phyloP scores from a whole-genome alignment of 2,329 filamentous ascomycete genomes.

The Blumeria hordei region DNA sequence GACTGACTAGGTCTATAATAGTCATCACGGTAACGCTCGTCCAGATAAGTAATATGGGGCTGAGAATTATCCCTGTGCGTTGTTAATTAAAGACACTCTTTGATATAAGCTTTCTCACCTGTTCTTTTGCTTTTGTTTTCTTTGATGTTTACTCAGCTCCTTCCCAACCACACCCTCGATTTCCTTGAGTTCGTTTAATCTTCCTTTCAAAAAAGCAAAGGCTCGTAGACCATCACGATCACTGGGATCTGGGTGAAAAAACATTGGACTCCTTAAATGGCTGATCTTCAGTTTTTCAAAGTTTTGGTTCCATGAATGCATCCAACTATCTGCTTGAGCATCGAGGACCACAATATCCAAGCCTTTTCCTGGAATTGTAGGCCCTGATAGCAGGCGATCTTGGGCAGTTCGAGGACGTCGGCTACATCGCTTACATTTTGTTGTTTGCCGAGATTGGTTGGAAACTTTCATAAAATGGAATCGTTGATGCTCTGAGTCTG shows the following conservation, averaged over 20 bases:
- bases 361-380: conserved; percentile 3
- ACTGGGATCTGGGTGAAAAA: conserved; percentile 56
- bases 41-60: conserved; percentile 18
- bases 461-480: conserved; percentile 46
- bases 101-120: conserved; percentile 14
- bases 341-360: conserved; percentile 38
- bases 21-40: conserved; percentile 42
- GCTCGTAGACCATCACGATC: conserved; percentile 52
- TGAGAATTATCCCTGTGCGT: conserved; percentile 15
- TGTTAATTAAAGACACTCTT: not conserved
- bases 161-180: conserved; percentile 54
- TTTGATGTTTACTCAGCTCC: conserved; percentile 56
- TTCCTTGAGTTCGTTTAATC: conserved; percentile 39
- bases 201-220: conserved; percentile 34
- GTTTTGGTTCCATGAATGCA: conserved; percentile 43
- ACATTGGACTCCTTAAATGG: conserved; percentile 56
- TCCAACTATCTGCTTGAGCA: conserved; percentile 36
- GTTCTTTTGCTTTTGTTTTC: conserved; percentile 31
- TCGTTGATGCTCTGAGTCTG: conserved; percentile 56
- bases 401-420: conserved; percentile 16
- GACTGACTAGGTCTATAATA: conserved; percentile 40
- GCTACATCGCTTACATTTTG: conserved; percentile 14
- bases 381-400: conserved; percentile 12
- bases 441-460: conserved; percentile 23
- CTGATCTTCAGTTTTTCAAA: conserved; percentile 46